Percentiles rank a stretch among this genome's conserved stretches.
Conservation (phyloP, 2,329 filamentous ascomycete genomes). For the Botrytis sinoallii region DNA sequence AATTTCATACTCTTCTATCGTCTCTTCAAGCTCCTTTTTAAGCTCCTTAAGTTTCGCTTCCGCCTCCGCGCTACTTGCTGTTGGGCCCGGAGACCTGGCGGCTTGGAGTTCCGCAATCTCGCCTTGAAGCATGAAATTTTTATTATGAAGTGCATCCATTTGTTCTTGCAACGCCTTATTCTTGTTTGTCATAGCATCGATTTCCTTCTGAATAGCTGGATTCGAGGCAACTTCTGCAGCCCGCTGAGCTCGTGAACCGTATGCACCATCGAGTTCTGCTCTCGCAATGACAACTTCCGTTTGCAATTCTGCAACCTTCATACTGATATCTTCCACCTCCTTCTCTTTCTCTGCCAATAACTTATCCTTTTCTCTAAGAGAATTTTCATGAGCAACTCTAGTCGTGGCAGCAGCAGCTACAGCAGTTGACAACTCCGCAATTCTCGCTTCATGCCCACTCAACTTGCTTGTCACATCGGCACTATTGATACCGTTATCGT, state of each 20-base stretch:
- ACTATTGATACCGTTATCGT: slow-evolving; percentile 32
- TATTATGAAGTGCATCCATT: slow-evolving; percentile 30
- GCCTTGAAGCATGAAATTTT: slow-evolving; percentile 18
- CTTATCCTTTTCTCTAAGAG: slow-evolving; percentile 29
- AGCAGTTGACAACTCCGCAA: slow-evolving; percentile 29
- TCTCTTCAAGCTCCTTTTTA: slow-evolving; percentile 64
- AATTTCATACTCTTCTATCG: slow-evolving; percentile 66
- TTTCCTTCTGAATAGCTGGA: slow-evolving; percentile 55
- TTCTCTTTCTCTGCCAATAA: slow-evolving; percentile 42
- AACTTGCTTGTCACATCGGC: slow-evolving; percentile 35
- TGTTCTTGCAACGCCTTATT: slow-evolving; percentile 39
- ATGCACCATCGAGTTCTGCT: slow-evolving; percentile 91
- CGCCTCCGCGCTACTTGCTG: slow-evolving; percentile 29
- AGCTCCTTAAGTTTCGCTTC: slow-evolving; percentile 47
- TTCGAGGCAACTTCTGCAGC: slow-evolving; percentile 63
- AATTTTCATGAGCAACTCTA: slow-evolving; percentile 25
- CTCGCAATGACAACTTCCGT: slow-evolving; percentile 85
- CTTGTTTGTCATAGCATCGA: slow-evolving; percentile 51
- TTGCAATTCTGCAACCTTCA: slow-evolving; percentile 62
- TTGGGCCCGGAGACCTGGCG: slow-evolving; percentile 7
- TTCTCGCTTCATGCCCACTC: slow-evolving; percentile 32
- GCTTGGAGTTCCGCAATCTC: slow-evolving; percentile 16
- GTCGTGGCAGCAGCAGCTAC: slow-evolving; percentile 30
- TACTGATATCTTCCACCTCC: slow-evolving; percentile 56
- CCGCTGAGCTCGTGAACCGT: slow-evolving; percentile 70